Evolutionary conservation across 2,329 filamentous ascomycete species (phyloP), one percentile per base, ranked within the genome.

Genomic region (Geoglossum cookeanum): DNA sequence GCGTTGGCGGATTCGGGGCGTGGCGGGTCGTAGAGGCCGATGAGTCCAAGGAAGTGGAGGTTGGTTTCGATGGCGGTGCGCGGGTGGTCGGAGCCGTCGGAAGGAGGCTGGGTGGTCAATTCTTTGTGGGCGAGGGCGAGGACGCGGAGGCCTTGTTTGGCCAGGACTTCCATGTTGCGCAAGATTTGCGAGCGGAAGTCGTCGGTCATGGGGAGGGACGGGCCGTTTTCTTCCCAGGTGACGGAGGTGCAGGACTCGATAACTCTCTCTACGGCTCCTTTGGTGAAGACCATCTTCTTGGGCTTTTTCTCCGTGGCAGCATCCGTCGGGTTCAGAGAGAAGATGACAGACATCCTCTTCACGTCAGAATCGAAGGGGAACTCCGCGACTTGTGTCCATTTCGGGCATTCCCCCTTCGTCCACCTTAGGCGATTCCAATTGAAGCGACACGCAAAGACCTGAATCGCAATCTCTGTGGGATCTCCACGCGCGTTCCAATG

Each of bases 1-100:
- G 85, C 82, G 0, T 75, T 77, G 27, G 83, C 84, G 0, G 87
- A 89, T 70, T 94, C 88, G 1, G 80, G 78, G 1, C 88, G 85
- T 57, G 87, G 88, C 3, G 88, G 88, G 63, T 94, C 88, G 66
- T 92, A 92, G 60, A 94, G 83, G 57, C 87, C 88, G 54, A 85
- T 83, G 6, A 95, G 76, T n/a, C 89, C 90, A 13, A 87, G 78
- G 60, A 94, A 85, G 2, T 75, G 77, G 35, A 95, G 78, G 33
- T 78, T 74, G 39, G 73, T 72, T 66, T 94, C 88, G 13, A 91
- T 76, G 3, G 75, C 70, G 4, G 73, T 70, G 4, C 88, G 84
- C 4, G 76, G 69, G 11, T 76, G 68, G 35, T 77, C 56, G 13
- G 29, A 39, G 6, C 33, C 33, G 5, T 37, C 11, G 5, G 5